These are phyloP conservation scores for Globisporangium abappressorium DNA, from an alignment of 352 stramenopile species.

Conservation along the genomic window DNA sequence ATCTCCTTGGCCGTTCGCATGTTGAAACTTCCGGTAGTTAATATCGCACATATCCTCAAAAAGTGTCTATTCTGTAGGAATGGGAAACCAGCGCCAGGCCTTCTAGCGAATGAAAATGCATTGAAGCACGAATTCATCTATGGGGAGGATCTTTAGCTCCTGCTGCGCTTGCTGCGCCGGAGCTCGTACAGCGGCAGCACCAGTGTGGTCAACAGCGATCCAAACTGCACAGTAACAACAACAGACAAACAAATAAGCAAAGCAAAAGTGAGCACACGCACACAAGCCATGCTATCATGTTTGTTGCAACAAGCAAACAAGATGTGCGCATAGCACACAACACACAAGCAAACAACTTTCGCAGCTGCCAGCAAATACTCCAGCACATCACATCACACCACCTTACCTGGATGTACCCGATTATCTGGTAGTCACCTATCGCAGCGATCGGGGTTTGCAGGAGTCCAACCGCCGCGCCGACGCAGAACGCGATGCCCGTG, in stretches of 20 bases:
- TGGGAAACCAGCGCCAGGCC: background rate
- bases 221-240: slow-evolving; percentile 29
- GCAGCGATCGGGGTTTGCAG: slow-evolving; percentile 62
- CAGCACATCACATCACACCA: background rate
- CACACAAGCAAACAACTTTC: slow-evolving; percentile 14
- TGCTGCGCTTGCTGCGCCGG: slow-evolving; percentile 19
- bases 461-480: slow-evolving; percentile 60
- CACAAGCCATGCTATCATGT: background rate
- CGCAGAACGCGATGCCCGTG: slow-evolving; percentile 69
- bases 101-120: background rate
- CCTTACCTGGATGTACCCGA: slow-evolving; percentile 46
- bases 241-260: slow-evolving; percentile 1
- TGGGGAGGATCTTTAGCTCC: background rate
- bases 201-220: slow-evolving; percentile 44
- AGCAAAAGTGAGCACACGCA: background rate
- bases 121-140: background rate
- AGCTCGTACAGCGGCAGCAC: slow-evolving; percentile 47
- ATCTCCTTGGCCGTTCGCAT: too few relatives aligned
- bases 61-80: background rate
- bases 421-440: slow-evolving; percentile 41
- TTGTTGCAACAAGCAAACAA: slow-evolving; percentile 14
- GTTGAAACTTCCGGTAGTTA: background rate
- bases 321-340: background rate
- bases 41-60: background rate
- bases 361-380: background rate